Base-by-base conservation (phyloP, 257 asterid genomes). In the Thymus quinquecostatus region DNA sequence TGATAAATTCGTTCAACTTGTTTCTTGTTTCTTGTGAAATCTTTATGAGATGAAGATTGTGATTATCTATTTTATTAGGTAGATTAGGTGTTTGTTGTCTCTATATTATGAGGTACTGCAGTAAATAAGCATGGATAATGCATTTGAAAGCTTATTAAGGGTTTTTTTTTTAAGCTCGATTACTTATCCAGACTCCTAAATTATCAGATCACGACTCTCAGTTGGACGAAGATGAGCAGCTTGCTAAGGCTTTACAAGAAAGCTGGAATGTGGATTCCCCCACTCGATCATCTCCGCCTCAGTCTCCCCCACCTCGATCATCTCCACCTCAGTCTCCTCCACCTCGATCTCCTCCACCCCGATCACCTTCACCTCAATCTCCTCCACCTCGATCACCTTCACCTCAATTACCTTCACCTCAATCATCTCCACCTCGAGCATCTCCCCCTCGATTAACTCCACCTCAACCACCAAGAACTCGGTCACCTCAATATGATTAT, bases 241-340 rank as follows among this genome's bases (percentile, higher is more conserved):
- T 95, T 43, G 99, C 99, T 53, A 89, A 82, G 87, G 99, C 98
- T 72, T 70, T 95, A 71, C 94, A 95, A 75, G 97, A 88, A 81
- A 95, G 99, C 83, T 76, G 89, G 85, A 84, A 79, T 64, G 79
- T 88, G 68, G 92, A 82, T 36, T 82, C 96, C 60, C 86, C 96
- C 8, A 89, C 96, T 40, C 86, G 48, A 66, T 81, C 84, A 32
- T 65, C 85, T 49, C 82, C 79, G 40, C 73, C 68, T 12, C 74
- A 2, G 27, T 48, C 75, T n/a, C 45, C 85, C 48, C 69, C 78
- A 14, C 80, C 82, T 63, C 69, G 28, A 41, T 43, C 76, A 28
- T 75, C 96, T 58, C 84, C 89, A 8, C 92, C 90, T 44, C 84
- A 59, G 49, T 73, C 79, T 4, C 66, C 91, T 62, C 84, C 91